Percentiles rank a stretch among this genome's conserved stretches.
phyloP scores from a whole-genome alignment of 352 stramenopile species.

The Pythium chondricola region DNA sequence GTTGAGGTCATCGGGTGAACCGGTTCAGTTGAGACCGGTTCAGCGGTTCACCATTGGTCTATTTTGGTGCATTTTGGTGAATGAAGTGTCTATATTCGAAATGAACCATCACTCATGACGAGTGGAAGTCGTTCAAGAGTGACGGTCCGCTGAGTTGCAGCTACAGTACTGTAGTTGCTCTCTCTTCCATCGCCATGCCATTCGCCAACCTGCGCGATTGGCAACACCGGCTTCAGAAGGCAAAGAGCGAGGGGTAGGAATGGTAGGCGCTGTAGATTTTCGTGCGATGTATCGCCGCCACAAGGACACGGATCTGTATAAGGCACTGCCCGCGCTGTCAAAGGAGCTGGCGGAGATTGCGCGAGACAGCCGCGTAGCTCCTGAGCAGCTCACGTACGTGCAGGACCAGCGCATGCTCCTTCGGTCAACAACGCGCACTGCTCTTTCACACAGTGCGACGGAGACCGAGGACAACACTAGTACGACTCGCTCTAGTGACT shows the following conservation, averaged over 20 bases:
- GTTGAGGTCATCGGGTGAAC: not conserved
- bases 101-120: no score
- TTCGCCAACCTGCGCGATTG: no score
- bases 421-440: slow-evolving; percentile 40
- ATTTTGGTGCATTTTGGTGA: slow-evolving; percentile 1
- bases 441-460: no score
- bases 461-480: no score
- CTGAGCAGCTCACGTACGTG: slow-evolving; percentile 30
- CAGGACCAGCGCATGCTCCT: slow-evolving; percentile 61
- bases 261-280: slow-evolving; percentile 54
- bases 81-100: slow-evolving; percentile 8
- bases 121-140: no score
- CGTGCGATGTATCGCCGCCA: slow-evolving; percentile 56
- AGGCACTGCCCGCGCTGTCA: slow-evolving; percentile 39
- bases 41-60: slow-evolving; percentile 10
- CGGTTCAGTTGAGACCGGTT: slow-evolving; percentile 11
- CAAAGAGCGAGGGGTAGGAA: no score
- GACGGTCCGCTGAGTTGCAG: not conserved
- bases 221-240: no score
- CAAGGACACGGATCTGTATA: slow-evolving; percentile 44
- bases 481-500: no score
- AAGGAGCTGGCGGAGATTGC: slow-evolving; percentile 47
- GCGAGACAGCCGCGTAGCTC: slow-evolving; percentile 14
- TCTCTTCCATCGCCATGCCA: no score
- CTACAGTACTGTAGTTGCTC: not conserved